These are phyloP conservation scores for Candida chilensis DNA, from an alignment of 805 yeast genomes.

Conservation along the genomic window DNA sequence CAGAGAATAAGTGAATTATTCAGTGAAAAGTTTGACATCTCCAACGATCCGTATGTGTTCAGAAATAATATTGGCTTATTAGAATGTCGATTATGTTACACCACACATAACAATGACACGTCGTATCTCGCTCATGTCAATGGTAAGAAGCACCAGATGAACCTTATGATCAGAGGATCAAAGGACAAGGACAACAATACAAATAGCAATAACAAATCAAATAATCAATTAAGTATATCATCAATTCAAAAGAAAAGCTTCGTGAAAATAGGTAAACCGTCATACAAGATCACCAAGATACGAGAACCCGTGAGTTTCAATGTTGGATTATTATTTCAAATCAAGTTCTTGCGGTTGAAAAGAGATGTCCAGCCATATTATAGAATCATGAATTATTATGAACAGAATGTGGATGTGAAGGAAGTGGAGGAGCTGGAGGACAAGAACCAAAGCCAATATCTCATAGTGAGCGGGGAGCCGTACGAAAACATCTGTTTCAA, in stretches of 20 bases:
- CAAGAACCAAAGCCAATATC: conserved; percentile 42
- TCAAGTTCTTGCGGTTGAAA: conserved; percentile 43
- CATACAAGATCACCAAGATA: conserved; percentile 57
- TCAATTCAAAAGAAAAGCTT: conserved; percentile 30
- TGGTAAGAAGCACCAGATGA: conserved; percentile 75
- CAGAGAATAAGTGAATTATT: conserved; percentile 61
- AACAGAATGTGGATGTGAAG: conserved; percentile 37
- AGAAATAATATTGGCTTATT: conserved; percentile 75
- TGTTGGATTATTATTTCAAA: conserved; percentile 57
- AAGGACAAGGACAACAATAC: conserved; percentile 7
- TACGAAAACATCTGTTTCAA: conserved; percentile 75
- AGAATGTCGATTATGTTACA: conserved; percentile 79
- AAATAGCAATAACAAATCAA: conserved; percentile 6
- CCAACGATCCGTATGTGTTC: conserved; percentile 75
- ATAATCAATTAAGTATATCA: conserved; percentile 14
- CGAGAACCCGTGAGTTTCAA: conserved; percentile 49
- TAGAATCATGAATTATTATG: conserved; percentile 72
- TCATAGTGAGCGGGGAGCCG: conserved; percentile 84
- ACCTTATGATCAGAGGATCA: conserved; percentile 50
- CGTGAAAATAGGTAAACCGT: conserved; percentile 66
- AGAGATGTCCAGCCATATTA: conserved; percentile 46
- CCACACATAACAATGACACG: conserved; percentile 72
- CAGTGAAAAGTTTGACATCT: conserved; percentile 36
- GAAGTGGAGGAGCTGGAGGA: too few relatives aligned
- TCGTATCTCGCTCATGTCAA: conserved; percentile 79